These are phyloP conservation scores for Pleurotus eryngii DNA, from an alignment of 768 basidiomycete species.

Conservation along the genomic window DNA sequence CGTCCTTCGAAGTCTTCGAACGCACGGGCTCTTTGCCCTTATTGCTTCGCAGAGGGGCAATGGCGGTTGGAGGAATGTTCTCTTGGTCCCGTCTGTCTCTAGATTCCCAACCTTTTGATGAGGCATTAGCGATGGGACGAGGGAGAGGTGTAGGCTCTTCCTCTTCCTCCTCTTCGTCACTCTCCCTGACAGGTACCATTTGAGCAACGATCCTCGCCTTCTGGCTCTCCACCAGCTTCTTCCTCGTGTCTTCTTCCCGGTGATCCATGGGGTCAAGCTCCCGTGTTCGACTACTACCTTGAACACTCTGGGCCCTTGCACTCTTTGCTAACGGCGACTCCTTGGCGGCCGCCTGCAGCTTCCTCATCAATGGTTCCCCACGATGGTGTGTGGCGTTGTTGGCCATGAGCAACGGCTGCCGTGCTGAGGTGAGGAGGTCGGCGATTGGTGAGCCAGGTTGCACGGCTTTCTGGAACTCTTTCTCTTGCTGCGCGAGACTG, in stretches of 20 bases:
- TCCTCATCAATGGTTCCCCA: constrained; percentile 28
- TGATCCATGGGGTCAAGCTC: constrained; percentile 23
- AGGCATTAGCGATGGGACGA: too few relatives aligned
- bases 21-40: constrained; percentile 10
- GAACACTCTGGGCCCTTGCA: neutral
- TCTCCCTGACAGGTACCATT: constrained; percentile 70
- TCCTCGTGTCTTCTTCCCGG: constrained; percentile 31
- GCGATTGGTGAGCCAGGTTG: constrained; percentile 95
- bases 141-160: constrained; percentile 19
- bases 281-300: constrained; percentile 26
- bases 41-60: constrained; percentile 17
- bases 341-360: constrained; percentile 19
- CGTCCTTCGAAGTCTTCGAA: neutral
- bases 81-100: constrained; percentile 19
- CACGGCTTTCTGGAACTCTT: constrained; percentile 94
- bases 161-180: constrained; percentile 30
- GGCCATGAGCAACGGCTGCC: constrained; percentile 80
- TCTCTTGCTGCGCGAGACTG: constrained; percentile 82
- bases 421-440: constrained; percentile 82
- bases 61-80: constrained; percentile 27
- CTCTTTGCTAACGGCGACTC: constrained; percentile 11
- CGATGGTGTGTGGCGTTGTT: constrained; percentile 25
- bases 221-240: constrained; percentile 83
- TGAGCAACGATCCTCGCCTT: constrained; percentile 93
- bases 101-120: neutral